Percentiles rank a stretch among this genome's conserved stretches.
phyloP scores from a whole-genome alignment of 2,329 filamentous ascomycete genomes.

The Arthrinium puccinioides region DNA sequence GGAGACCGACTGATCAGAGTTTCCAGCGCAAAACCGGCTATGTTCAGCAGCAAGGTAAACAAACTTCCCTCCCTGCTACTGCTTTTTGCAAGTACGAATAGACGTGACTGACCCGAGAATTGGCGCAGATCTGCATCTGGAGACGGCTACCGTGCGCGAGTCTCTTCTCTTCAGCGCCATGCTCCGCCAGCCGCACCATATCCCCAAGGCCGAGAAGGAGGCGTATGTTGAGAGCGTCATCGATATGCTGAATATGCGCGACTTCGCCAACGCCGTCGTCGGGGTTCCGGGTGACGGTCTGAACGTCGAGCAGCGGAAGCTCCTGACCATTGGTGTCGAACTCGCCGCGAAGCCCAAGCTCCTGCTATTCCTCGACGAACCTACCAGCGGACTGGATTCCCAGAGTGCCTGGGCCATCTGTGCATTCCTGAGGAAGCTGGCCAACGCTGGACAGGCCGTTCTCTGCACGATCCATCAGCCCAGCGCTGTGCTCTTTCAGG shows the following conservation, averaged over 20 bases:
- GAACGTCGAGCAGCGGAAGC: slow-evolving; percentile 35
- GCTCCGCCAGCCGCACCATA: slow-evolving; percentile 53
- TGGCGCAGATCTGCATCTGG: slow-evolving; percentile 51
- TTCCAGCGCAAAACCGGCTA: slow-evolving; percentile 66
- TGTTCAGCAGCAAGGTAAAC: slow-evolving; percentile 51
- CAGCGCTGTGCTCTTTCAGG: slow-evolving; percentile 29
- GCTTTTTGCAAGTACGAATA: no score
- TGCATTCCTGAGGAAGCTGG: slow-evolving; percentile 58
- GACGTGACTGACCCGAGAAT: neutral
- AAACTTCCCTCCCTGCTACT: no score
- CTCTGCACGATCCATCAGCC: slow-evolving; percentile 38
- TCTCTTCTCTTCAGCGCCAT: slow-evolving; percentile 58
- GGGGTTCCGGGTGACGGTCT: slow-evolving; percentile 59
- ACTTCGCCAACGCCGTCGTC: slow-evolving; percentile 62
- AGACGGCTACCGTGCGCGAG: slow-evolving; percentile 59
- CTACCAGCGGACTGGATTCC: slow-evolving; percentile 66
- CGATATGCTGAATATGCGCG: slow-evolving; percentile 58
- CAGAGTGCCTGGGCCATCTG: slow-evolving; percentile 69
- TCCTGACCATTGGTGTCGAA: slow-evolving; percentile 68
- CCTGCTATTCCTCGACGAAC: slow-evolving; percentile 68
- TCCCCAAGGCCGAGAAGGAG: slow-evolving; percentile 53
- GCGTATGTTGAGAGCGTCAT: slow-evolving; percentile 63
- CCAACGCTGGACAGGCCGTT: slow-evolving; percentile 32
- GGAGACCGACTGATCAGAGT: slow-evolving; percentile 51
- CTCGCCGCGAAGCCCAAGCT: slow-evolving; percentile 64